Base-by-base conservation (phyloP, 1,139 yeast genomes). In the Nadsonia starkeyi-henricii region DNA sequence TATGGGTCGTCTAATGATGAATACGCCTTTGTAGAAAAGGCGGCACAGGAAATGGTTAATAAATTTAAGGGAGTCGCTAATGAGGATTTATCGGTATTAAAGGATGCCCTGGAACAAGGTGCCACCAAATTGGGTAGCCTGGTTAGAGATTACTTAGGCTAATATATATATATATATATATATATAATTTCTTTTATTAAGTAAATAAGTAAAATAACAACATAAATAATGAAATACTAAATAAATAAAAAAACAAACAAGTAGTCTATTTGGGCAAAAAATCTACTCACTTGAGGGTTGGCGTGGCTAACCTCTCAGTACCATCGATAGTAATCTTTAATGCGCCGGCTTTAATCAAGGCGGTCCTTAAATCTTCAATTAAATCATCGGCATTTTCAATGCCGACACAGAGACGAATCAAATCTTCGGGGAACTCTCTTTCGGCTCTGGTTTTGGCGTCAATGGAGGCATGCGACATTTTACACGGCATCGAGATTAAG, bases 401-500 rank as follows among this genome's bases (percentile, higher is more conserved):
- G 50, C 96, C 96, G 48, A 88, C 81, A 63, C 96, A 88, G 51
- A 88, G 73, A 58, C 96, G 74, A 58, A 88, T 79, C 60, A 88
- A 71, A 63, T 89, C 96, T 65, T 88, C 96, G 1, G 96, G 96
- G 67, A 88, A 80, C 42, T 81, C 86, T 61, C 96, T 76, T 64
- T 84, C 95, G 52, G 81, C 80, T 63, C 96, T 76, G 8, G 88
- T 81, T 59, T 84, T 79, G 41, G 88, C 82, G 60, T 86, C 96
- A 55, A 89, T 88, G 4, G 95, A 81, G n/a, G 96, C 96, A 62
- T 88, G 96, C 2, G 95, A 85, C 96, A 88, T 88, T 64, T 78
- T 78, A 65, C 96, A 85, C 13, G 96, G 96, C 82, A 88, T 77
- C 45, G 94, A 83, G 50, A 84, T 81, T 58, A 84, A 70, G 8